Percentiles rank a stretch among this genome's conserved stretches.
Conservation (phyloP, 345 rosid genomes). For the Noccaea bulbosa region DNA sequence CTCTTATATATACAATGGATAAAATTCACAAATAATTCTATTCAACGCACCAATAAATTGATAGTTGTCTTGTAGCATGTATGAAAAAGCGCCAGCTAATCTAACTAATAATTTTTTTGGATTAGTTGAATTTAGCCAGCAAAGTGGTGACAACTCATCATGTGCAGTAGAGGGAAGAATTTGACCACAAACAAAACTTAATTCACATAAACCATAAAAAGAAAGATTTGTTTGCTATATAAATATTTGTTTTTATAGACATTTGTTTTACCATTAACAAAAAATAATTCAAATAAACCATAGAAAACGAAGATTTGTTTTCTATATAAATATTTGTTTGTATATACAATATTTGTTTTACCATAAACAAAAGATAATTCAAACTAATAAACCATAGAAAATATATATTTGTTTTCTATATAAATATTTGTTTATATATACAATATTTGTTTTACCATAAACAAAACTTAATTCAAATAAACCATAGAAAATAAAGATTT, state of each 20-base stretch:
- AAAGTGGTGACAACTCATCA: background rate
- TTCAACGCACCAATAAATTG: background rate
- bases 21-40: no score
- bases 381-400: no score
- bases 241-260: no score
- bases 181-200: no score
- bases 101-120: background rate
- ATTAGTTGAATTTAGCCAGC: background rate
- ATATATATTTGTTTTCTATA: no score
- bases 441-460: background rate
- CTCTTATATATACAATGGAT: no score
- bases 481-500: background rate
- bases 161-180: background rate
- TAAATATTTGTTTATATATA: background rate
- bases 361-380: no score
- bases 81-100: background rate
- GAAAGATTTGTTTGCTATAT: background rate
- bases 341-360: no score
- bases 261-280: no score
- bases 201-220: background rate
- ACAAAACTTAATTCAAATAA: background rate
- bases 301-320: background rate
- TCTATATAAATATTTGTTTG: no score
- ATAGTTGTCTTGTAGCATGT: background rate
- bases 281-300: background rate